Base-by-base conservation (phyloP, 345 rosid genomes). In the Limnanthes douglasii region DNA sequence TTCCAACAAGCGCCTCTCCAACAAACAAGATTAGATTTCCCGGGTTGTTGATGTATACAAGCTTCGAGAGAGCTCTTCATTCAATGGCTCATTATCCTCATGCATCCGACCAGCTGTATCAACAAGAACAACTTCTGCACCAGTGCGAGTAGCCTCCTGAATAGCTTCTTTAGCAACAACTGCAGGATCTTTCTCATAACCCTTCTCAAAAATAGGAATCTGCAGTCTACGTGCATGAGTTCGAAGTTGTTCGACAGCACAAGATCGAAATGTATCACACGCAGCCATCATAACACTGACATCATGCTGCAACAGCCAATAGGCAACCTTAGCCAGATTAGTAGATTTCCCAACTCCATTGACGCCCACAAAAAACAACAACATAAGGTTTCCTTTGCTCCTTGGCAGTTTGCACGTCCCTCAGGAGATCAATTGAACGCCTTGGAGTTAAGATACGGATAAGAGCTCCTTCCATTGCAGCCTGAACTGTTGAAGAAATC, bases 91-190 rank as follows among this genome's bases (percentile, higher is more conserved):
- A 54, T 90, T 90, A 42, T 85, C 96, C 94, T 81, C n/a, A n/a
- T 86, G 96, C 94, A 85, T 90, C 37, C 99, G 69, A 43, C 99
- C 99, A 43, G 99, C 99, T 8, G 99, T 92, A 59, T 92, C 99
- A 40, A 85, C 99, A 52, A 90, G 94, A 53, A 90, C 94, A 37
- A 84, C 98, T 57, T 90, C 98, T 12, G 94, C 70, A 26, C 88
- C 94, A 54, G 69, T 72, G 28, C 70, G 78, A 16, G 78, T 53
- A 18, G 94, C 96, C 65, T 80, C 94, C 49, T 84, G 83, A 32
- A 90, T 90, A 35, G 98, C 96, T 67, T 90, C 98, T 67, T 90
- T 84, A 4, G 98, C 98, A 20, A 90, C 98, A 41, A 70, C 52
- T 11, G 99, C 96, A 41, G 99, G 96, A 73, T 92, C 94, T 66